Percentiles rank a stretch among this genome's conserved stretches.
Evolutionary conservation across 2,329 filamentous ascomycete genomes (phyloP).

Genomic region (Chrysoporthe austroafricana): DNA sequence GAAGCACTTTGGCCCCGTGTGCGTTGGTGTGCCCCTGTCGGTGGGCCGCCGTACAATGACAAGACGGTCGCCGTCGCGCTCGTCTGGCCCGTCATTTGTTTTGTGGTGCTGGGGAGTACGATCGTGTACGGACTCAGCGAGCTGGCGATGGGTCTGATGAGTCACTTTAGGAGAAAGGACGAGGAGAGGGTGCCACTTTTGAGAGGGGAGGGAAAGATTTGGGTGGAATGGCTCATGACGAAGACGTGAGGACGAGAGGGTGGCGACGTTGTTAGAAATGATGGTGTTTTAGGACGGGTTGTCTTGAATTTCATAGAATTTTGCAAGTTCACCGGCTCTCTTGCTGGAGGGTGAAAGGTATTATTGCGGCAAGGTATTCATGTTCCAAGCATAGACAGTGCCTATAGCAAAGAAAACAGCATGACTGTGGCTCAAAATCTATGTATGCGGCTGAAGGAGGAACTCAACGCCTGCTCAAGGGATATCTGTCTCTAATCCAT

Average conservation of each 20-base stretch:
- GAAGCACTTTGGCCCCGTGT: conserved; percentile 37
- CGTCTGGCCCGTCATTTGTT: conserved; percentile 24
- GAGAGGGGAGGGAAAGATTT: conserved; percentile 17
- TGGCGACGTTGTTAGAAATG: neutral
- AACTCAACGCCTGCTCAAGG: conserved; percentile 6
- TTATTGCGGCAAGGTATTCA: neutral
- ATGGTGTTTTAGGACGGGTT: neutral
- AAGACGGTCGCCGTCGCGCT: conserved; percentile 18
- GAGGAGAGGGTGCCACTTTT: conserved; percentile 20
- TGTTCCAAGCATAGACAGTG: neutral
- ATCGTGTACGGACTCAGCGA: conserved; percentile 25
- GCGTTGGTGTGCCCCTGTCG: conserved; percentile 31
- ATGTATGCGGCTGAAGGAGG: neutral
- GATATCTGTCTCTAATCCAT: conserved; percentile 12
- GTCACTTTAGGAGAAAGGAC: conserved; percentile 16
- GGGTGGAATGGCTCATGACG: conserved; percentile 22
- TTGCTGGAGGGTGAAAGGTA: neutral
- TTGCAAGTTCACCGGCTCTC: neutral
- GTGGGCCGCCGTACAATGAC: conserved; percentile 20
- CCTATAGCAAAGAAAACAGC: neutral
- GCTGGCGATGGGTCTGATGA: conserved; percentile 18
- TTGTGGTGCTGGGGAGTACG: conserved; percentile 26
- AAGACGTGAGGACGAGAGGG: neutral
- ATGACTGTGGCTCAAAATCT: neutral
- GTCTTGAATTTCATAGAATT: neutral